Evolutionary conservation across 2,329 filamentous ascomycete genomes (phyloP), one percentile per base, ranked within the genome.

Genomic region (Ramichloridium luteum): DNA sequence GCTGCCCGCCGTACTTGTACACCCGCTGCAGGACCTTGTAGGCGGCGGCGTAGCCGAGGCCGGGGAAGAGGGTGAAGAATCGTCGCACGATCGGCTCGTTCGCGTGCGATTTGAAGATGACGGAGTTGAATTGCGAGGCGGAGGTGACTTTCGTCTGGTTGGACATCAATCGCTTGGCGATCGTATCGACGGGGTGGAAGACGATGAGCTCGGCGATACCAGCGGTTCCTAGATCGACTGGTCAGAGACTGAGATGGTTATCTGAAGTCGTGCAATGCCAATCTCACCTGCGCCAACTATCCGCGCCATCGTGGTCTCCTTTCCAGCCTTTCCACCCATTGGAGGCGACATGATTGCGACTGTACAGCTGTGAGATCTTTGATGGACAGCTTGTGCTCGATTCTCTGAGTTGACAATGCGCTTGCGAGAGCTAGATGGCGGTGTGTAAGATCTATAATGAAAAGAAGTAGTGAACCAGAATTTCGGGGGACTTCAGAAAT

Each of bases 1-100:
- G 90, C 67, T 98, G 90, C 30, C 90, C 90, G 46, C 90, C 90
- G 55, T 94, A 98, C 67, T 98, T 98, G 73, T 98, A 98, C 56
- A 98, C 76, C 59, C 90, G 72, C 72, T 98, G 90, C 35, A 93
- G 74, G 41, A 96, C 77, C 72, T 98, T 98, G 71, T 98, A 98
- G 40, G 86, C 86, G 35, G 90, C 90, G 36, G 90, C 90, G 59
- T 98, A 98, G 54, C 90, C 90, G 38, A 98, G 73, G 54, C 90
- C 90, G 17, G 90, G 90, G 66, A 98, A 98, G 28, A 98, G 73
- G 26, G 88, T 94, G 53, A 94, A 72, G 61, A 96, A 94, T 59
- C 94, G 94, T 49, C 67, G 67, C 34, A 70, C 69, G 17, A 71
- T 47, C 4, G 84, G 58, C 16, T 83, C 86, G 38, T 61, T 53